Base-by-base conservation (phyloP, 2,329 filamentous ascomycete species). In the Monilinia fructicola region DNA sequence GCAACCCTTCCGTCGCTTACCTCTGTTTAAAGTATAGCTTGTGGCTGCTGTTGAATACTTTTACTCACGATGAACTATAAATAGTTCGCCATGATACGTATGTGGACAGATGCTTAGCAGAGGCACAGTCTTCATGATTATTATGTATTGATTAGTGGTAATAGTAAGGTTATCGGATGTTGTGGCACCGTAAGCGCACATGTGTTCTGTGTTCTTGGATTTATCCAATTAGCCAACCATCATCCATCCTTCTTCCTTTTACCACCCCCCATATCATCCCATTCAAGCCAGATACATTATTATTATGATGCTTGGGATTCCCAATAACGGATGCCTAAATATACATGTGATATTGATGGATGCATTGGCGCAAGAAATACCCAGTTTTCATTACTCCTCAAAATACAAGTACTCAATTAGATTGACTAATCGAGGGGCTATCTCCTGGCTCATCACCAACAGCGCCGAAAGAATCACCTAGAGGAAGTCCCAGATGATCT, bases 41-140 rank as follows among this genome's bases (percentile, higher is more conserved):
- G 58, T 60, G 56, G 58, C 58, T 60, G 58, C 58, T 60, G 44
- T 50, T 60, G 28, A 23, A 40, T 7, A 21, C 46, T 60, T 46
- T 16, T 48, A 38, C 42, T 48, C 18, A 48, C 26, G 44, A 50
- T 50, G 28, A 38, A 50, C 58, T 60, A 60, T 60, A 50, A 60
- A 60, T 60, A 50, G 44, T 60, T 60, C n/a, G 21, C 46, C 7
- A 26, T 38, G 5, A 21, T 18, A 35, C 12, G 40, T 21, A 44
- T 42, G 21, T 50, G 58, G 35, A 14, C 58, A 50, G 28, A n/a
- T 50, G 58, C 16, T 35, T 28, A 50, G 44, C 12, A 35, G 56
- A 23, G 56, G 42, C 26, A 48, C 56, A 38, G 28, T 42, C 35
- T 48, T 46, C 28, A 42, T 16, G 12, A 16, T 42, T 35, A 31